Base-by-base conservation (phyloP, 345 rosid genomes). In the Eucalyptus curtisii region DNA sequence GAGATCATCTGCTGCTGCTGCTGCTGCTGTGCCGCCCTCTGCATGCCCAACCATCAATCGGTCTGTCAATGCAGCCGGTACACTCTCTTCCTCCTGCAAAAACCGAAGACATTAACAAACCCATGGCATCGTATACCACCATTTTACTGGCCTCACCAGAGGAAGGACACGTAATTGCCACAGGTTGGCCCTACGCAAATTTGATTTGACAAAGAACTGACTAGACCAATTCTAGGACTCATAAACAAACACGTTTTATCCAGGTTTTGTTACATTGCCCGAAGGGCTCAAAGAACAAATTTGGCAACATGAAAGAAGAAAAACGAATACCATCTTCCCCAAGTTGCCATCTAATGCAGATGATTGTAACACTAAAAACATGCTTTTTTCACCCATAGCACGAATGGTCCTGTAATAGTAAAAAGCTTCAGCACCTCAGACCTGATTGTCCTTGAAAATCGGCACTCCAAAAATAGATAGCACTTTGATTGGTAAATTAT, bases 1-100 rank as follows among this genome's bases (percentile, higher is more conserved):
- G 1, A 0, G 49, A 48, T 1, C 49, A 1, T 1, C 45, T 7
- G 45, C 45, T 7, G 49, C 49, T 11, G 49, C 49, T 11, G 1
- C 49, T 1, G 49, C 49, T 48, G 49, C 12, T 47, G 42, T 40
- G 42, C 42, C 42, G 42, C 42, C 42, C 42, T 42, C 7, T 42
- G 44, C 44, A 42, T 4, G 50, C 50, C 50, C 0, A 49, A 49
- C 50, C 53, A 49, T 49, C 53, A 15, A 49, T 49, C 0, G 6
- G 19, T 5, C 7, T 49, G 53, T 49, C 1, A 16, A 49, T 49
- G 53, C 53, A 49, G 19, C 53, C 7, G 19, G 19, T 7, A 49
- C 53, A 49, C 3, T 49, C 17, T 49, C 53, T 49, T 49, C 20
- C 53, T 49, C 27, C 3, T 49, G 17, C 52, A 49, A 49, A 49